Percentiles rank a stretch among this genome's conserved stretches.
Evolutionary conservation across 805 yeast species (phyloP).

Genomic region (Metschnikowia sp.): DNA sequence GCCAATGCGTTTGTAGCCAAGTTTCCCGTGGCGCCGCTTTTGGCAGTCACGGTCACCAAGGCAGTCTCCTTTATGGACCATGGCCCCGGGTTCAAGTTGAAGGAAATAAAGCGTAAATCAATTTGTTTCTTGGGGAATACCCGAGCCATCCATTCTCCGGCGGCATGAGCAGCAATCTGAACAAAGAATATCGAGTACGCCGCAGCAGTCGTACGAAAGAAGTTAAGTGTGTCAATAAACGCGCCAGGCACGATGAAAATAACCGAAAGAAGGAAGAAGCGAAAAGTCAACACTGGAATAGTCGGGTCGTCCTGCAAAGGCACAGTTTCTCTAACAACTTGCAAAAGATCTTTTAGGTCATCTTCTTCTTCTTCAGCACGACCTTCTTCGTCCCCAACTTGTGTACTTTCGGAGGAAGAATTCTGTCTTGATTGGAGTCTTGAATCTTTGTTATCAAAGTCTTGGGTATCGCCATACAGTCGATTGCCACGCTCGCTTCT

Average conservation of each 20-base stretch:
- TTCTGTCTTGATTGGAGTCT: neutral
- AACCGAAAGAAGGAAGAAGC: slow-evolving; percentile 32
- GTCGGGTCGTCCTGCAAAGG: slow-evolving; percentile 38
- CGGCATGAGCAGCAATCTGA: slow-evolving; percentile 47
- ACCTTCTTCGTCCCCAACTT: slow-evolving; percentile 1
- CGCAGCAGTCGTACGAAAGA: slow-evolving; percentile 45
- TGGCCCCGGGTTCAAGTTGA: slow-evolving; percentile 49
- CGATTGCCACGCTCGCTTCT: neutral
- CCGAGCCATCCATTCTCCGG: slow-evolving; percentile 44
- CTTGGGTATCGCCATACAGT: neutral
- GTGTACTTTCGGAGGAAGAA: neutral
- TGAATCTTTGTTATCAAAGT: neutral
- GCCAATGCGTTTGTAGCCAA: slow-evolving; percentile 48
- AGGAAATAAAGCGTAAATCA: slow-evolving; percentile 18
- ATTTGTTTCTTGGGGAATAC: slow-evolving; percentile 34
- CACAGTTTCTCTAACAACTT: slow-evolving; percentile 33
- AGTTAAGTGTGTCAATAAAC: slow-evolving; percentile 39
- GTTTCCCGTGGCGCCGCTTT: slow-evolving; percentile 51
- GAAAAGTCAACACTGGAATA: slow-evolving; percentile 36
- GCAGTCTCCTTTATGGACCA: slow-evolving; percentile 55
- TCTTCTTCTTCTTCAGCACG: slow-evolving; percentile 2
- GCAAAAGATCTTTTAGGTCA: slow-evolving; percentile 30
- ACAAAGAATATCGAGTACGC: slow-evolving; percentile 52
- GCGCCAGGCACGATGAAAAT: slow-evolving; percentile 42
- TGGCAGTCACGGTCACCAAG: slow-evolving; percentile 50